phyloP scores from a whole-genome alignment of 2,329 filamentous ascomycete genomes.

The Arthrobotrys pseudoclavata region DNA sequence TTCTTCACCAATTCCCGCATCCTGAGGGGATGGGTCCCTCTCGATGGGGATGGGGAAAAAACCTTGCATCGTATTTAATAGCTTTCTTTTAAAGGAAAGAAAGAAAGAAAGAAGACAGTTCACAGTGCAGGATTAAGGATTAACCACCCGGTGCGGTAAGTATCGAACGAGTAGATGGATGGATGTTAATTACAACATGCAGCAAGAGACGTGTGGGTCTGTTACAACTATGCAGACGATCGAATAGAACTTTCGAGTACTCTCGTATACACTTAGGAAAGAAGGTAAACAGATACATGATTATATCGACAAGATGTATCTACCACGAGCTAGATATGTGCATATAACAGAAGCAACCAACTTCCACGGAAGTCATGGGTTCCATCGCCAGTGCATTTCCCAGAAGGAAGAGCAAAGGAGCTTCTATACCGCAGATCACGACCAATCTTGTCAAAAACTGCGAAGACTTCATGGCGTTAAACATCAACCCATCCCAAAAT shows the following conservation, averaged over 20 bases:
- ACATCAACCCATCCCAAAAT: background rate
- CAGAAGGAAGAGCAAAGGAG: background rate
- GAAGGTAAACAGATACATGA: background rate
- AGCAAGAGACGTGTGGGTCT: background rate
- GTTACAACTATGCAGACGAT: background rate
- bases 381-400: background rate
- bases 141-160: too few species aligned
- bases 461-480: background rate
- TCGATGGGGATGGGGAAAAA: background rate
- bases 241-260: too few species aligned
- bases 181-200: background rate
- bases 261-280: background rate
- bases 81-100: too few species aligned
- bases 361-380: background rate
- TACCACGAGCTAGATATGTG: background rate
- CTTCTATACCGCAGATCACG: background rate
- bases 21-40: background rate
- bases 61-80: background rate
- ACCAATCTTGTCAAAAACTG: background rate
- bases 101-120: background rate
- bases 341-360: background rate
- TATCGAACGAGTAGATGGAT: background rate
- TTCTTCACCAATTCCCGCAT: background rate
- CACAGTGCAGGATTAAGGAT: background rate
- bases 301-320: background rate